Base-by-base conservation (phyloP, 768 basidiomycete genomes). In the Psilocybe cyanescens region DNA sequence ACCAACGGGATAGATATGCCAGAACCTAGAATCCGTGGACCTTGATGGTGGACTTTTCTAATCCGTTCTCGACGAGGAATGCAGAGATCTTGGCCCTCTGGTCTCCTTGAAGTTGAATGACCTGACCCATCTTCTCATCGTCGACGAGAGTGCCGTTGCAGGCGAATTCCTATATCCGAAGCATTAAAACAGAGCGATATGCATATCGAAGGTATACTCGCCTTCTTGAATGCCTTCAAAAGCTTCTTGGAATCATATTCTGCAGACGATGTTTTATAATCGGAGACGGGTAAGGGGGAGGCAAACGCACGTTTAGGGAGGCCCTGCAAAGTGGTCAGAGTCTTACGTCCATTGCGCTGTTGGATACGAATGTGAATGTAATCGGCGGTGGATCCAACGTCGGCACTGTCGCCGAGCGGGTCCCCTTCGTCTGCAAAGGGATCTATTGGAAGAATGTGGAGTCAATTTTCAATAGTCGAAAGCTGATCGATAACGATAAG, bases 221-320 rank as follows among this genome's bases (percentile, higher is more conserved):
- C 94, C 90, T 98, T 99, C 86, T 99, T 99, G 84, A 99, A 97
- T 12, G 93, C 95, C 77, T 99, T 99, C 77, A 99, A 83, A 66
- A 99, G 84, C 81, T 99, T 99, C 89, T 97, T 99, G 67, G 88
- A 85, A 76, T 98, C 95, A 78, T 97, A 98, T 79, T 95, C 95
- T 95, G 73, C 46, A 55, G 47, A 64, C 63, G 58, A 46, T 64
- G 39, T 61, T 55, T 54, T 31, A 60, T 39, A 52, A 30, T 59
- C 17, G 53, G 45, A 62, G 56, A 37, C 53, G 57, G 45, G 58
- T 59, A 19, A 29, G 35, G 33, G 58, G 51, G 50, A 57, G 47
- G n/a, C 56, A n/a, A 33, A 78, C 87, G 66, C 66, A 93, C 93
- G 87, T 78, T 91, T 94, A 58, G 94, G 92, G 67, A 99, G 77